These are phyloP conservation scores for Punctularia strigosozonata DNA, from an alignment of 768 basidiomycete genomes.

Conservation along the genomic window DNA sequence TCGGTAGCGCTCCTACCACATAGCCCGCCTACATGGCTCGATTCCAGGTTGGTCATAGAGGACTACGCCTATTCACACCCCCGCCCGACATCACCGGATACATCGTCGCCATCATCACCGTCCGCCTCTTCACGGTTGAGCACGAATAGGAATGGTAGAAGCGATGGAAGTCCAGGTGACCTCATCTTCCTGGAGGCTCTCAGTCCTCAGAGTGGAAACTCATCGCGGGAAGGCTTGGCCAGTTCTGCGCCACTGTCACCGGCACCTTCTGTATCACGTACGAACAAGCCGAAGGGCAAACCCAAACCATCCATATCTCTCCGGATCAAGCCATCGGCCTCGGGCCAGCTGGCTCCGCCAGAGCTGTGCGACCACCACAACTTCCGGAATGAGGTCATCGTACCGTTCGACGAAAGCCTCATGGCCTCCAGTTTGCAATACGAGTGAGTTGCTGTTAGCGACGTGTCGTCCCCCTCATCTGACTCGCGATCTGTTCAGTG, in stretches of 20 bases:
- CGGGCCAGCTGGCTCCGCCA: constrained; percentile 19
- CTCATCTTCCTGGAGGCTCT: too few species aligned
- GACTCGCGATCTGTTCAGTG: constrained; percentile 5
- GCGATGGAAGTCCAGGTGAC: too few species aligned
- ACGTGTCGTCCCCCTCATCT: not conserved
- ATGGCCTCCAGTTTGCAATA: constrained; percentile 37
- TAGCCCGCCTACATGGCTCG: constrained; percentile 47
- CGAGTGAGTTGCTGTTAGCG: constrained; percentile 27
- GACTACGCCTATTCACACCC: constrained; percentile 9
- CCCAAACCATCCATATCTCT: constrained; percentile 23
- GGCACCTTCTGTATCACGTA: constrained; percentile 8
- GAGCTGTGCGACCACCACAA: constrained; percentile 1
- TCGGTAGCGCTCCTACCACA: constrained; percentile 39
- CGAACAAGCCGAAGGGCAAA: constrained; percentile 1
- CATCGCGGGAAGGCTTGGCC: too few species aligned
- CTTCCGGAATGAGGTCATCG: constrained; percentile 19
- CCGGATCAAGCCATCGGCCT: constrained; percentile 23
- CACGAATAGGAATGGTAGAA: constrained; percentile 3
- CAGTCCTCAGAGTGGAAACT: too few species aligned
- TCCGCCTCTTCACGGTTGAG: constrained; percentile 2
- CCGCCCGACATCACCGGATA: constrained; percentile 4
- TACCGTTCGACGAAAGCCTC: constrained; percentile 27
- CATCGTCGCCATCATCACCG: constrained; percentile 3
- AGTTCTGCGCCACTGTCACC: constrained; percentile 3
- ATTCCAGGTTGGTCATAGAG: constrained; percentile 37